Evolutionary conservation across 352 stramenopile species (phyloP).

Genomic region (Globisporangium viniferum): DNA sequence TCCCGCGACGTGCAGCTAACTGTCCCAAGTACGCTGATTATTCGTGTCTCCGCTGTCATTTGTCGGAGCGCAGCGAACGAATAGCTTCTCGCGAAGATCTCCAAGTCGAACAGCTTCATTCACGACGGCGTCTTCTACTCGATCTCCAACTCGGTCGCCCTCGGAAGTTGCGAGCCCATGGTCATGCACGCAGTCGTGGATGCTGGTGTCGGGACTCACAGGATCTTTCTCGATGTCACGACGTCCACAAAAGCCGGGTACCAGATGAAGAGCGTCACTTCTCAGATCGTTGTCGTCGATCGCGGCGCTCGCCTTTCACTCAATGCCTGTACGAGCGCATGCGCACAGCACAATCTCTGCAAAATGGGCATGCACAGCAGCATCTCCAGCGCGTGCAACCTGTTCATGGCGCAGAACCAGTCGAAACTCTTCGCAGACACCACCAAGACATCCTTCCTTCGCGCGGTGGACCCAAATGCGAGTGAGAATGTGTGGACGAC

Average conservation of each 20-base stretch:
- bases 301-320: constrained; percentile 36
- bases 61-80: constrained; percentile 49
- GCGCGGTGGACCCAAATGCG: constrained; percentile 21
- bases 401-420: constrained; percentile 42
- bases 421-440: constrained; percentile 24
- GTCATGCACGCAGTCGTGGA: constrained; percentile 47
- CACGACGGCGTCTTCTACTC: constrained; percentile 44
- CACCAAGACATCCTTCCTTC: constrained; percentile 23
- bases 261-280: constrained; percentile 31
- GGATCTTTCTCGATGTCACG: constrained; percentile 34
- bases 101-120: constrained; percentile 23
- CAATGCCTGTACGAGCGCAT: constrained; percentile 36
- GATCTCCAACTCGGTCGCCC: constrained; percentile 19
- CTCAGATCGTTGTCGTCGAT: constrained; percentile 34
- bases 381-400: constrained; percentile 30
- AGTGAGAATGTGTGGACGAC: constrained; percentile 42
- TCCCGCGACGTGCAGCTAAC: constrained; percentile 24
- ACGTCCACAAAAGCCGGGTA: constrained; percentile 36
- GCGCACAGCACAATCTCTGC: constrained; percentile 41
- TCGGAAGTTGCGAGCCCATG: constrained; percentile 37
- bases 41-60: constrained; percentile 35
- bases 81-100: constrained; percentile 31
- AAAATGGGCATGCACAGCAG: constrained; percentile 37
- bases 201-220: constrained; percentile 20
- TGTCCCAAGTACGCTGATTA: constrained; percentile 37